Percentiles rank a stretch among this genome's conserved stretches.
Evolutionary conservation across 2,329 filamentous ascomycete species (phyloP).

Genomic region (Diaporthe aspalathi): DNA sequence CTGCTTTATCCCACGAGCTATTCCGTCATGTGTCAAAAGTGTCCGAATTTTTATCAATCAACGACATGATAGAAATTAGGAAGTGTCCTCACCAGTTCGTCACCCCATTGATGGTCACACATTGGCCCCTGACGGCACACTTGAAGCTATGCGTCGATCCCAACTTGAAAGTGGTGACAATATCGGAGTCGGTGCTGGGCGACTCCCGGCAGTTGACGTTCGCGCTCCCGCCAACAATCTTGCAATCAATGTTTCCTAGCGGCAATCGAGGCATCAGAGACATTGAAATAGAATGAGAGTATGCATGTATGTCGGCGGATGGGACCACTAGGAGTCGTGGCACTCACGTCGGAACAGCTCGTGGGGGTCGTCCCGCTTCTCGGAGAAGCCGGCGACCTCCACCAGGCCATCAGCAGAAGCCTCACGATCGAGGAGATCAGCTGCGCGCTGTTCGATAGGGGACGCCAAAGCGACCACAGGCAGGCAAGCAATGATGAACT

Average conservation of each 20-base stretch:
- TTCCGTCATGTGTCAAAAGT: neutral
- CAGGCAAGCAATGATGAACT: neutral
- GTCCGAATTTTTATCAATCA: rapidly evolving
- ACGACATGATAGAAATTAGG: neutral
- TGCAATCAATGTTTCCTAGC: slow-evolving; percentile 5
- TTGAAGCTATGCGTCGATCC: slow-evolving; percentile 6
- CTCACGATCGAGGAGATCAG: neutral
- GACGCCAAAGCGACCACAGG: neutral
- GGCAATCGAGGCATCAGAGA: neutral
- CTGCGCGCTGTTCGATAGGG: neutral
- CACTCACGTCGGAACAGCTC: slow-evolving; percentile 7
- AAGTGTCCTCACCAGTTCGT: neutral
- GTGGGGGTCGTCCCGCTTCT: neutral
- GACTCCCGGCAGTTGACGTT: slow-evolving; percentile 1
- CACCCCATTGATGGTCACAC: neutral
- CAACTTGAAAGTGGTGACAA: neutral
- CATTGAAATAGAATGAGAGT: neutral
- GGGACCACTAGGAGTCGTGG: no score
- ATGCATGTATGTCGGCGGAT: no score
- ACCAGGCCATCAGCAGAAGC: neutral
- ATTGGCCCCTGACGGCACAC: neutral
- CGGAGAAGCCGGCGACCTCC: neutral
- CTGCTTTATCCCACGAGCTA: slow-evolving; percentile 14
- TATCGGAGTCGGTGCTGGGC: neutral
- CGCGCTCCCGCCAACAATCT: neutral